Percentiles rank a stretch among this genome's conserved stretches.
phyloP scores from a whole-genome alignment of 2,329 filamentous ascomycete genomes.

The Leptodontidium sp. region DNA sequence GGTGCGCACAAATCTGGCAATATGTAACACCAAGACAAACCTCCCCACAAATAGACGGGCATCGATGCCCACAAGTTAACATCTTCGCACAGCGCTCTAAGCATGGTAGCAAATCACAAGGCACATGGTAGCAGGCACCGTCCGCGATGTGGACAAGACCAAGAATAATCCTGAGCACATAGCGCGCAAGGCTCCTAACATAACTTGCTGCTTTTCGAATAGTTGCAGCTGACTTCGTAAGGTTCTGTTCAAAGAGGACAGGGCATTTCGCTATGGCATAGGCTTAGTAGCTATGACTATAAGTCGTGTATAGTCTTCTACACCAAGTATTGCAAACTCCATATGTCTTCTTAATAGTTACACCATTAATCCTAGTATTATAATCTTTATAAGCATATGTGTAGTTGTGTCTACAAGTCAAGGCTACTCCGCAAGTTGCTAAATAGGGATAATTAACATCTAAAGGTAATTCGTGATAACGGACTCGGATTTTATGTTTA shows the following conservation, averaged over 20 bases:
- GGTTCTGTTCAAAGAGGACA: conserved; percentile 49
- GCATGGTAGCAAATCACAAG: conserved; percentile 74
- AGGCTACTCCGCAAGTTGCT: conserved; percentile 53
- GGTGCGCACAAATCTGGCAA: conserved; percentile 64
- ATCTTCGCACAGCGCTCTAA: conserved; percentile 61
- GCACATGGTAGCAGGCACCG: conserved; percentile 58
- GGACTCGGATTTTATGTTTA: conserved; percentile 58
- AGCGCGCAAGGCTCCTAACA: conserved; percentile 69
- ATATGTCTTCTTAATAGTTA: conserved; percentile 52
- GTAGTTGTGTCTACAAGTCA: conserved; percentile 68
- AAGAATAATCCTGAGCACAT: conserved; percentile 65
- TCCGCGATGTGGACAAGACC: conserved; percentile 60
- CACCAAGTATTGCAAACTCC: conserved; percentile 58
- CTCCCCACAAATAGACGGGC: conserved; percentile 72
- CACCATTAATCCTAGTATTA: conserved; percentile 47
- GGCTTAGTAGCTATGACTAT: conserved; percentile 60
- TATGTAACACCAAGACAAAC: conserved; percentile 59
- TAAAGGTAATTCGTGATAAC: conserved; percentile 58
- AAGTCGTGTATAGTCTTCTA: conserved; percentile 60
- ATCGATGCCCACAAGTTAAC: conserved; percentile 68
- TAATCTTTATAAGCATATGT: conserved; percentile 58
- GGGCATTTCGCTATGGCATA: conserved; percentile 59
- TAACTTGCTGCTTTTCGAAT: conserved; percentile 60
- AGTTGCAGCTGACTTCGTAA: conserved; percentile 60
- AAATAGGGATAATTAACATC: conserved; percentile 55